phyloP scores from a whole-genome alignment of 2,329 filamentous ascomycete genomes.

The Hypoxylon sp. region DNA sequence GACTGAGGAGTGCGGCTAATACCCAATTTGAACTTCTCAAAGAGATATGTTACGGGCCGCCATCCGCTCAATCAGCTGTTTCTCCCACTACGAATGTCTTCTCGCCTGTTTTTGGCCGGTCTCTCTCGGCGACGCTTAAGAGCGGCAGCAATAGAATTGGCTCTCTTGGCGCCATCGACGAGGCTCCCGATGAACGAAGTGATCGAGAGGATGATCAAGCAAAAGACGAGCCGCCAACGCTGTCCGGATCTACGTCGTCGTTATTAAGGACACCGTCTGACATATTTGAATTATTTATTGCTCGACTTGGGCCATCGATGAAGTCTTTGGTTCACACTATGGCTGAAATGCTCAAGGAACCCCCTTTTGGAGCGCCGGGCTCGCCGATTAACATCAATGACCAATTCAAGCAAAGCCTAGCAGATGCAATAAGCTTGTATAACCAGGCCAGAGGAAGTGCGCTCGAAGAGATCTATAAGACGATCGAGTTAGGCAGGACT shows the following conservation, averaged over 20 bases:
- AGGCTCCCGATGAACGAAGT: constrained; percentile 71
- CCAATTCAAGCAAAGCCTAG: constrained; percentile 83
- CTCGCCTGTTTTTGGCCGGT: constrained; percentile 52
- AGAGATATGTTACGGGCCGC: constrained; percentile 64
- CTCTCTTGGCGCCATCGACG: constrained; percentile 73
- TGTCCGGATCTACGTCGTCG: constrained; percentile 52
- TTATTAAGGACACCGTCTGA: constrained; percentile 77
- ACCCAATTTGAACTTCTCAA: constrained; percentile 89
- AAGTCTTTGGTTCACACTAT: constrained; percentile 95
- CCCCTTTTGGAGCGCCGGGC: constrained; percentile 81
- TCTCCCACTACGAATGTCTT: constrained; percentile 54
- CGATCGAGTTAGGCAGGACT: constrained; percentile 78
- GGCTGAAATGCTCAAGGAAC: constrained; percentile 87
- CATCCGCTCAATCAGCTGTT: constrained; percentile 49
- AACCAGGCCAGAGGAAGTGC: constrained; percentile 81
- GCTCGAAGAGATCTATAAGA: constrained; percentile 83
- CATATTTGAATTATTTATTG: constrained; percentile 93
- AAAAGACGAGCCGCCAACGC: constrained; percentile 26
- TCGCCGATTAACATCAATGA: constrained; percentile 82
- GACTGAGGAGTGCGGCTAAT: constrained; percentile 87
- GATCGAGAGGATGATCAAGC: constrained; percentile 61
- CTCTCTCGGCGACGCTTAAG: constrained; percentile 52
- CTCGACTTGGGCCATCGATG: constrained; percentile 91
- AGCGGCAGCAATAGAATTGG: constrained; percentile 60
- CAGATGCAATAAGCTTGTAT: constrained; percentile 85